Evolutionary conservation across 306 rosid species (phyloP).

Genomic region (Luffa aegyptiaca): DNA sequence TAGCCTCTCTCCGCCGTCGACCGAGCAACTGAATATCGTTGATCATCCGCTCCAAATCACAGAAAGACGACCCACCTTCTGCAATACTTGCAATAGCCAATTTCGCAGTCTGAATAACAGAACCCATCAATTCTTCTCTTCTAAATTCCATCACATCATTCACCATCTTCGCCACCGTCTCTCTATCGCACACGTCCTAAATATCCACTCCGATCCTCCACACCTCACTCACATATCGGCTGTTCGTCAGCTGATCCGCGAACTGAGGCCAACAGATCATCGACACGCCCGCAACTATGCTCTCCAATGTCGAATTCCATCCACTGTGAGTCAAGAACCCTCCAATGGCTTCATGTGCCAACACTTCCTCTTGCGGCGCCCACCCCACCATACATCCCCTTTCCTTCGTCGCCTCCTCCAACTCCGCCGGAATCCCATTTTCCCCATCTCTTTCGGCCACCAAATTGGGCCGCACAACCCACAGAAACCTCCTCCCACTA

Average conservation of each 20-base stretch:
- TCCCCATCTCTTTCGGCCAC: neutral
- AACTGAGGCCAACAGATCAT: constrained; percentile 26
- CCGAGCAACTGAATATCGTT: neutral
- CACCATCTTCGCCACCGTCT: constrained; percentile 12
- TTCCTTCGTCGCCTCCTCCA: constrained; percentile 26
- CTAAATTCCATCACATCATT: constrained; percentile 16
- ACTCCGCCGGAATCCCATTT: constrained; percentile 3
- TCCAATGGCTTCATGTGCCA: constrained; percentile 32
- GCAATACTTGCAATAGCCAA: constrained; percentile 12
- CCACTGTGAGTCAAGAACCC: constrained; percentile 43
- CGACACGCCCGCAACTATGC: constrained; percentile 15
- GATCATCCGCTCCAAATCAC: constrained; percentile 15
- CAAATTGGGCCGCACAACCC: constrained; percentile 37
- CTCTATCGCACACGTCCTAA: constrained; percentile 21
- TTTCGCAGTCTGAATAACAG: constrained; percentile 1
- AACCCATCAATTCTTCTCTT: constrained; percentile 16
- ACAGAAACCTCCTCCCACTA: constrained; percentile 31
- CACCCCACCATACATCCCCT: constrained; percentile 31
- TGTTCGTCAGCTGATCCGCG: constrained; percentile 18
- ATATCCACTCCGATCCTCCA: constrained; percentile 33
- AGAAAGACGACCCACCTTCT: constrained; percentile 19
- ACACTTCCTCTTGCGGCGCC: constrained; percentile 53
- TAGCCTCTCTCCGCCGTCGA: neutral
- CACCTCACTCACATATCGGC: constrained; percentile 19
- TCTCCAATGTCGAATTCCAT: constrained; percentile 27